Conservation (phyloP, 2,329 filamentous ascomycete species). For the Stachybotrys echinatus region DNA sequence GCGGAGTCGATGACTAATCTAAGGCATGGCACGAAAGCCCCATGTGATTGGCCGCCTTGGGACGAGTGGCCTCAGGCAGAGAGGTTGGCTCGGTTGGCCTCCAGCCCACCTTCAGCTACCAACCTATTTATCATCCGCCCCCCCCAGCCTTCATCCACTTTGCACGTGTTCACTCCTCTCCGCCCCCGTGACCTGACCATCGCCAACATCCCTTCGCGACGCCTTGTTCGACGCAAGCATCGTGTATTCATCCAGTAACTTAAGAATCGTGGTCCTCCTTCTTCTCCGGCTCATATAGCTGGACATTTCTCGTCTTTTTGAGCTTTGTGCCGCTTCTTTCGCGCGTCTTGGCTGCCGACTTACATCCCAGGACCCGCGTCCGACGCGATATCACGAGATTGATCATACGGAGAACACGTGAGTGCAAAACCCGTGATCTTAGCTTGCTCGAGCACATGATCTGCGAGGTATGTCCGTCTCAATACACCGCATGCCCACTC, state of each 20-base stretch:
- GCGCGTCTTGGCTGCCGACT: constrained; percentile 15
- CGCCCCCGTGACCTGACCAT: background rate
- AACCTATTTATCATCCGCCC: background rate
- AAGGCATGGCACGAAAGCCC: background rate
- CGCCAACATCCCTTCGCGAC: background rate
- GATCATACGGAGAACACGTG: constrained; percentile 41
- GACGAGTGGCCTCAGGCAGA: background rate
- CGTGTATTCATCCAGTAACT: background rate
- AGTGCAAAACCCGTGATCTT: constrained; percentile 40
- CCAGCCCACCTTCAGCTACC: background rate
- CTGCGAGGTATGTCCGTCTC: constrained; percentile 35
- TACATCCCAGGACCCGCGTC: constrained; percentile 18
- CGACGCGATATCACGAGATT: constrained; percentile 44
- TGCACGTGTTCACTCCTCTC: background rate
- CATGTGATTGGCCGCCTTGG: background rate
- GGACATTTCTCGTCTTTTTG: background rate
- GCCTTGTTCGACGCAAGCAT: background rate
- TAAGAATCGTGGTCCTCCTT: background rate
- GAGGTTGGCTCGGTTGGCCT: too few species aligned
- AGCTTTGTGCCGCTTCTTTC: constrained; percentile 12
- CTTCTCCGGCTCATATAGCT: background rate
- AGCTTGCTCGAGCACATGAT: constrained; percentile 36
- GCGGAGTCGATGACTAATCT: background rate
- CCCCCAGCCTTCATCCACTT: background rate
- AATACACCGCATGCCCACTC: constrained; percentile 8